Base-by-base conservation (phyloP, 805 yeast species). In the Blastobotrys parvus region DNA sequence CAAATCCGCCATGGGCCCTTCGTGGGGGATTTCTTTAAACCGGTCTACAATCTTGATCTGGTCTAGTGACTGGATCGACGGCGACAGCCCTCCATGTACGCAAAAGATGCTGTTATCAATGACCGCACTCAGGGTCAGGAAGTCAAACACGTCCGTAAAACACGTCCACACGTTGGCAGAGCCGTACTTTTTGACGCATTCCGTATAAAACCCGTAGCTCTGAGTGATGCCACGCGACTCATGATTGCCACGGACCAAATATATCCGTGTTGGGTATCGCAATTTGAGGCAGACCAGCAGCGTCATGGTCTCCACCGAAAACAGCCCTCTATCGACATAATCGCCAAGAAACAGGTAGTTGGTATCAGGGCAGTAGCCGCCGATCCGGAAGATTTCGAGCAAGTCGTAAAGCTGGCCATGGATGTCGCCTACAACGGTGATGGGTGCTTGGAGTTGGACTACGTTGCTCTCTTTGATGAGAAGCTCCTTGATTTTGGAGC, bases 1-100 rank as follows among this genome's bases (percentile, higher is more conserved):
- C 40, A 92, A 68, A 61, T 92, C 99, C 1, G 98, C 98, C 97
- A 92, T 92, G 13, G 97, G 95, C 0, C 99, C 99, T 60, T 92
- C 98, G 54, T 94, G 98, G 0, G 99, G 99, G 10, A 94, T 87
- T 60, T 92, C 99, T 51, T 80, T 77, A 59, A 88, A 90, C 46
- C 99, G 62, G 62, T 92, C 98, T 6, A 94, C 80, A 13, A 92
- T 79, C 49, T 83, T 72, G 41, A 92, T 86, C 51, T 94, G 97
- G 59, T 92, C 97, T 18, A 92, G 73, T 5, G 92, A 84, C 58
- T 90, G 97, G 38, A 94, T 86, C 49, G 88, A 85, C 0, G 99
- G 99, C 3, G 95, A 85, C 4, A 92, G 65, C 0, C 98, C 98
- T 3, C 99, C 99, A 59, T 92, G 99, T 3, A 90, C 90, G 54